A percentile compares a stretch with the other conserved stretches of the same genome.
Evolutionary conservation across 2,329 filamentous ascomycete species (phyloP).

Genomic region (Ceratocystis papillata): DNA sequence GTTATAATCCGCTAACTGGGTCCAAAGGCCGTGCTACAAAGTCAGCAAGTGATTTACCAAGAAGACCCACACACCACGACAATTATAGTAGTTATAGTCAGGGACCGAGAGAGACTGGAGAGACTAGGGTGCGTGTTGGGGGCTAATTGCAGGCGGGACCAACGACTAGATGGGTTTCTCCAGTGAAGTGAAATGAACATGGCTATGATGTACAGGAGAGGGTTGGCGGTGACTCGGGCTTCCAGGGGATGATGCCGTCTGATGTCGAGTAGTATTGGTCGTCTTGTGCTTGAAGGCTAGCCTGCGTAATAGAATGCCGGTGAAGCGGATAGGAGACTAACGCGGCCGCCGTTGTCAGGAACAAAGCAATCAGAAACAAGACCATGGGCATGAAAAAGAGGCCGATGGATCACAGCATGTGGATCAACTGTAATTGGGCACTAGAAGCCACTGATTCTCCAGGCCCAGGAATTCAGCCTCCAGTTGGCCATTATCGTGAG

Average conservation of each 20-base stretch:
- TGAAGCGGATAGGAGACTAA: background rate
- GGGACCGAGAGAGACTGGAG: background rate
- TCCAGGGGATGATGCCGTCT: background rate
- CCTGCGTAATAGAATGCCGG: background rate
- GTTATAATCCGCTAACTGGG: rapidly evolving
- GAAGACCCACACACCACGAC: conserved; percentile 8
- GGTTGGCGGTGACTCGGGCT: background rate
- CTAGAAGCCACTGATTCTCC: background rate
- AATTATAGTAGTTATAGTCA: background rate
- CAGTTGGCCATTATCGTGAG: background rate
- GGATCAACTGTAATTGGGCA: too few relatives aligned
- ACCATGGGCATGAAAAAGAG: too few relatives aligned
- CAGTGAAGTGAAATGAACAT: background rate
- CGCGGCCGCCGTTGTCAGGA: too few relatives aligned
- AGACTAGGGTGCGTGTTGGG: background rate
- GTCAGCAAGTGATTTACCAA: background rate
- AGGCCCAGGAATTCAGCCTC: background rate
- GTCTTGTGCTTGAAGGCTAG: background rate
- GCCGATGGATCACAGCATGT: too few relatives aligned
- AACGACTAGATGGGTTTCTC: background rate
- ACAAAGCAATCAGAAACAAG: background rate
- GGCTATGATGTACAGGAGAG: background rate
- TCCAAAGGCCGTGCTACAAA: background rate
- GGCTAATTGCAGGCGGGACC: background rate
- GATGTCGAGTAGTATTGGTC: background rate